A percentile compares a stretch with the other conserved stretches of the same genome.
Conservation (phyloP, 1,284 basidiomycete genomes). For the Anthracocystis panici-leucophaei region DNA sequence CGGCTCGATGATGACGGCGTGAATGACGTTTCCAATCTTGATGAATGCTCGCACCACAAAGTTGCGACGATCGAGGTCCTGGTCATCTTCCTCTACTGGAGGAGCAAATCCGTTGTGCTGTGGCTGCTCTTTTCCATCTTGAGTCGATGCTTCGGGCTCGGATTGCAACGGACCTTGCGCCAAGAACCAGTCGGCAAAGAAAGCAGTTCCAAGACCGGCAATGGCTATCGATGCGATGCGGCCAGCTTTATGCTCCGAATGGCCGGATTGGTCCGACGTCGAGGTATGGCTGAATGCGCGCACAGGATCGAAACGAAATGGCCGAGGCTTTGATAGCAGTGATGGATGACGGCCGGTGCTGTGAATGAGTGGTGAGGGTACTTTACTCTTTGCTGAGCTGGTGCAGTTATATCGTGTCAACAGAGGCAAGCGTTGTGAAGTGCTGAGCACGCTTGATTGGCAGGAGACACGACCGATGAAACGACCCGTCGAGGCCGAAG, state of each 20-base stretch:
- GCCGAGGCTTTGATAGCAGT: not conserved
- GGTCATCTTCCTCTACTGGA: conserved; percentile 42
- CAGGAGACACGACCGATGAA: not conserved
- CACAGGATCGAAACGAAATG: not conserved
- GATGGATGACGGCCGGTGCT: not conserved
- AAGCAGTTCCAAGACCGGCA: conserved; percentile 27
- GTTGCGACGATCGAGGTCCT: conserved; percentile 36
- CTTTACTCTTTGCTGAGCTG: not conserved
- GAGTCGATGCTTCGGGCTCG: conserved; percentile 9
- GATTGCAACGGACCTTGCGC: conserved; percentile 23
- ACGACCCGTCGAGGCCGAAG: conserved; percentile 2
- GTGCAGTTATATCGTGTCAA: not conserved
- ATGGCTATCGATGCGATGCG: conserved; percentile 36
- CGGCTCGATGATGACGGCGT: conserved; percentile 81
- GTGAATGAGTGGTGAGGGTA: not conserved
- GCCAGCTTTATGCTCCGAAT: not conserved
- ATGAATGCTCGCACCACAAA: conserved; percentile 30
- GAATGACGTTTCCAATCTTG: conserved; percentile 42
- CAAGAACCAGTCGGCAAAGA: conserved; percentile 19
- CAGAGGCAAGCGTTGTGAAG: not conserved
- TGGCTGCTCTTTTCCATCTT: not conserved
- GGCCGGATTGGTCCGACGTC: not conserved
- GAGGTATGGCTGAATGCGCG: conserved; percentile 8
- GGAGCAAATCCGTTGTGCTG: conserved; percentile 41
- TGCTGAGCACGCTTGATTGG: not conserved